These are phyloP conservation scores for Purshia tridentata DNA, from an alignment of 306 rosid genomes.

Conservation along the genomic window DNA sequence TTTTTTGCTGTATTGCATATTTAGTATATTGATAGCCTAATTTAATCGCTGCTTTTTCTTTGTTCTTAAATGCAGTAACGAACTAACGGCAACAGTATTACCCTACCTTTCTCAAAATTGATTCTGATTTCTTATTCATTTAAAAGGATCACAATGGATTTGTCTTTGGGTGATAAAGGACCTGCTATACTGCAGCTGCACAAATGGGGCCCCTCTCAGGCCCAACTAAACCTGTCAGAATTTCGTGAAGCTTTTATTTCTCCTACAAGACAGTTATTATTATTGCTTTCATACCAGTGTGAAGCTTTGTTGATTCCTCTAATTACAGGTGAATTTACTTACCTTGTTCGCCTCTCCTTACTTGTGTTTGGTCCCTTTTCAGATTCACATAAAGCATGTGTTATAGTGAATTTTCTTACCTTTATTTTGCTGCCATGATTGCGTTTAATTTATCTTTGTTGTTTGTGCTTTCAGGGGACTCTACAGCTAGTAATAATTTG, in stretches of 20 bases:
- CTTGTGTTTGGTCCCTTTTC: slow-evolving; percentile 12
- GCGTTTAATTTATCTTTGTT: neutral
- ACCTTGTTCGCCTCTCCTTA: neutral
- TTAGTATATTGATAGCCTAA: neutral
- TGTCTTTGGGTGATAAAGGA: slow-evolving; percentile 42
- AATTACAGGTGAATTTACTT: slow-evolving; percentile 40
- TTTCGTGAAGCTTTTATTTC: slow-evolving; percentile 84
- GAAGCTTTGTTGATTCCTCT: slow-evolving; percentile 90
- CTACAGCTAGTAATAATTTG: slow-evolving; percentile 24
- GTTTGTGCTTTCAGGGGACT: slow-evolving; percentile 49
- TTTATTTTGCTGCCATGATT: neutral
- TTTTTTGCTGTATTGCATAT: neutral
- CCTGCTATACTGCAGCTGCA: slow-evolving; percentile 74
- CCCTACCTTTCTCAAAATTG: slow-evolving; percentile 8
- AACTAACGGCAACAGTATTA: slow-evolving; percentile 7
- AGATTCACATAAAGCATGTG: too few relatives aligned
- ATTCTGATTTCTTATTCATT: slow-evolving; percentile 22
- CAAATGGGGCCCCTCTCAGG: slow-evolving; percentile 62
- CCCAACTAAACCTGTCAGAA: slow-evolving; percentile 56
- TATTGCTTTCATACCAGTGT: slow-evolving; percentile 58
- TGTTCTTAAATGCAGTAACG: slow-evolving; percentile 12
- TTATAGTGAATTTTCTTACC: neutral
- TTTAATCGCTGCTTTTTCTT: neutral
- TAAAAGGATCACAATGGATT: slow-evolving; percentile 49
- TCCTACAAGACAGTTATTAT: slow-evolving; percentile 66